Evolutionary conservation across 2,329 filamentous ascomycete species (phyloP).

Genomic region (Pyrenophora seminiperda): DNA sequence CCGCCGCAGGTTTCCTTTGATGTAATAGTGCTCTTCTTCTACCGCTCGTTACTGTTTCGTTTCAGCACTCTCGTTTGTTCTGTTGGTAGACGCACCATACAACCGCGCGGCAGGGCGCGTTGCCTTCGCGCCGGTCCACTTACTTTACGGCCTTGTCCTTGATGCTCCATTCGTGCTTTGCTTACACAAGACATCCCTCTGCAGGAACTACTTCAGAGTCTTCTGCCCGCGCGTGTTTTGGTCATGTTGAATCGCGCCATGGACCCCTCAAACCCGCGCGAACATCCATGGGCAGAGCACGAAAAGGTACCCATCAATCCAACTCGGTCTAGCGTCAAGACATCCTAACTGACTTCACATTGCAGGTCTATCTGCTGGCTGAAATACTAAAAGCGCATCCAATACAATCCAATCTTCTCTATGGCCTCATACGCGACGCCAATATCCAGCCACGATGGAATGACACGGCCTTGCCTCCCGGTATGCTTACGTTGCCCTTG

Average conservation of each 20-base stretch:
- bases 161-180: constrained; percentile 44
- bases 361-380: constrained; percentile 53
- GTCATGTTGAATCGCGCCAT: constrained; percentile 35
- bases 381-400: constrained; percentile 58
- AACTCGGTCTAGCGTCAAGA: background rate
- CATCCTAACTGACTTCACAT: constrained; percentile 15
- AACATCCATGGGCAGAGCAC: constrained; percentile 53
- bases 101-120: constrained; percentile 33
- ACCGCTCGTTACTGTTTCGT: constrained; percentile 35
- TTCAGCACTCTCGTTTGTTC: constrained; percentile 41
- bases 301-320: constrained; percentile 50
- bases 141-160: constrained; percentile 42
- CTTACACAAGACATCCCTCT: constrained; percentile 37
- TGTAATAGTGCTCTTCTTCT: constrained; percentile 32
- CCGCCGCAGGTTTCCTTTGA: constrained; percentile 33
- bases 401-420: constrained; percentile 51
- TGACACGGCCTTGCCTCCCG: constrained; percentile 56
- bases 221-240: constrained; percentile 30
- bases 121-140: constrained; percentile 41
- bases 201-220: constrained; percentile 39
- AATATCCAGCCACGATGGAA: constrained; percentile 56
- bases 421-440: constrained; percentile 51
- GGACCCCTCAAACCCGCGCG: constrained; percentile 46
- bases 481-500: constrained; percentile 42
- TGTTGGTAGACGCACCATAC: constrained; percentile 35